These are phyloP conservation scores for Pugionium dolabratum DNA, from an alignment of 345 rosid genomes.

Conservation along the genomic window DNA sequence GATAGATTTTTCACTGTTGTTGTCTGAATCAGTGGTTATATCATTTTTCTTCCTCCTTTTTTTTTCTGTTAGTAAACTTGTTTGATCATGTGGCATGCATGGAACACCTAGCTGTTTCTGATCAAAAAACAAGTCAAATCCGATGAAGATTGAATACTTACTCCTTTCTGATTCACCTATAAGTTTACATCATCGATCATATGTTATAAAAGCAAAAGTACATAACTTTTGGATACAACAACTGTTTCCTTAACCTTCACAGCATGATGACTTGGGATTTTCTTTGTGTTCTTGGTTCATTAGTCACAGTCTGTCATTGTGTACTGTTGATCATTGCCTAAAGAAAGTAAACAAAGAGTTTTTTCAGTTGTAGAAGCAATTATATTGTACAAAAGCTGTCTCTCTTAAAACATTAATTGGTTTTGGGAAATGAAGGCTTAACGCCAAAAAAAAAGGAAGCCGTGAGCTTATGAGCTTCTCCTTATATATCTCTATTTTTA, in stretches of 20 bases:
- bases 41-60: constrained; percentile 52
- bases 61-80: constrained; percentile 3
- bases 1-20: constrained; percentile 42
- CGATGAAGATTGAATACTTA: constrained; percentile 14
- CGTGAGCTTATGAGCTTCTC: neutral
- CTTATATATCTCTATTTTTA: constrained; percentile 7
- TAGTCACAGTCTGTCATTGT: constrained; percentile 34
- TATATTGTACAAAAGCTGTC: constrained; percentile 20
- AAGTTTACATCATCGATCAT: neutral
- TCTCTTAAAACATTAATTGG: constrained; percentile 26
- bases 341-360: constrained; percentile 32
- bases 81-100: constrained; percentile 17
- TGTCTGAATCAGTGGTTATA: constrained; percentile 42
- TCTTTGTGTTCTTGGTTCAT: constrained; percentile 12
- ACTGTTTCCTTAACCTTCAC: constrained; percentile 24
- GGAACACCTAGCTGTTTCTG: neutral
- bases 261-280: neutral
- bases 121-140: constrained; percentile 34
- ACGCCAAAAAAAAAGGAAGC: constrained; percentile 23
- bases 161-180: neutral
- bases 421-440: constrained; percentile 23
- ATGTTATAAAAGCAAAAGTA: neutral
- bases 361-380: constrained; percentile 9
- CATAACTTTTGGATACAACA: constrained; percentile 5
- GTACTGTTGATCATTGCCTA: constrained; percentile 34